A percentile compares a stretch with the other conserved stretches of the same genome.
phyloP scores from a whole-genome alignment of 2,329 filamentous ascomycete genomes.

The Fusarium fracticaudum region DNA sequence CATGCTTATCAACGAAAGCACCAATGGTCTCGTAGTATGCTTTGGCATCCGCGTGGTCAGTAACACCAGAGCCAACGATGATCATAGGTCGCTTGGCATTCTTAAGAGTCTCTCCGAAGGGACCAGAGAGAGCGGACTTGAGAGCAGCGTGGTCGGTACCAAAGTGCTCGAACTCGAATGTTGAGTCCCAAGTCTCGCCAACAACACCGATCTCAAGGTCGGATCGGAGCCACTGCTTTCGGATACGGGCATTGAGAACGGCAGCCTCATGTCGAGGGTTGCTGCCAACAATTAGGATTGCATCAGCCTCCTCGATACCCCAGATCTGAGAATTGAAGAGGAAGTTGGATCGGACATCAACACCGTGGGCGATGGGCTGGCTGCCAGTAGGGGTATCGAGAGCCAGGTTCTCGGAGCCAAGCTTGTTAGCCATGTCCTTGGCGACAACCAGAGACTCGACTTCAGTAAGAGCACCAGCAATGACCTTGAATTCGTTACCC shows the following conservation, averaged over 20 bases:
- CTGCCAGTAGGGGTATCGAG: slow-evolving; percentile 88
- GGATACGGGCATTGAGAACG: slow-evolving; percentile 93
- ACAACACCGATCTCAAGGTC: slow-evolving; percentile 93
- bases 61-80: slow-evolving; percentile 89
- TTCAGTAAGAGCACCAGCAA: slow-evolving; percentile 91
- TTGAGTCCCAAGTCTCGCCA: slow-evolving; percentile 90
- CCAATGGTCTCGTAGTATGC: slow-evolving; percentile 93
- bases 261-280: slow-evolving; percentile 96
- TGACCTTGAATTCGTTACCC: slow-evolving; percentile 94
- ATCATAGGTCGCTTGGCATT: slow-evolving; percentile 95
- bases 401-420: slow-evolving; percentile 94
- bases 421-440: slow-evolving; percentile 96
- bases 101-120: slow-evolving; percentile 92
- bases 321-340: slow-evolving; percentile 95
- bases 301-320: slow-evolving; percentile 93
- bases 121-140: slow-evolving; percentile 84
- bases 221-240: slow-evolving; percentile 97
- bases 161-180: slow-evolving; percentile 94
- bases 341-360: slow-evolving; percentile 95
- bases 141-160: slow-evolving; percentile 81
- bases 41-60: slow-evolving; percentile 91
- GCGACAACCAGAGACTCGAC: slow-evolving; percentile 94
- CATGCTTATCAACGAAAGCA: slow-evolving; percentile 91
- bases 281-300: slow-evolving; percentile 90
- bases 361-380: slow-evolving; percentile 86